These are phyloP conservation scores for Curvularia eragrostidis DNA, from an alignment of 2,329 filamentous ascomycete species.

Conservation along the genomic window DNA sequence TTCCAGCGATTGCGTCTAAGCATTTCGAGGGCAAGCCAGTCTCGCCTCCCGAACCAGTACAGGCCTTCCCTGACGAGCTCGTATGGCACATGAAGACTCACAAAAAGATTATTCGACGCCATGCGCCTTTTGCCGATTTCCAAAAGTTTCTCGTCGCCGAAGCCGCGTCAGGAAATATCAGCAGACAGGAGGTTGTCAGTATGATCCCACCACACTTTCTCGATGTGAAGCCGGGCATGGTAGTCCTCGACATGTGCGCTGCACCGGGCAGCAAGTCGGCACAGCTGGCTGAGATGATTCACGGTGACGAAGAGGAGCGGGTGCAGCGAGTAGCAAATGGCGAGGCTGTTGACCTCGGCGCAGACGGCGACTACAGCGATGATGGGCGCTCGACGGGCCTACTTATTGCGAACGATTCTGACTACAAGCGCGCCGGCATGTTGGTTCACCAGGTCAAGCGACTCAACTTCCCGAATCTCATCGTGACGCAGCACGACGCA, in stretches of 20 bases:
- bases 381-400: slow-evolving; percentile 89
- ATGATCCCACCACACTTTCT: slow-evolving; percentile 98
- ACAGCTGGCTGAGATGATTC: slow-evolving; percentile 93
- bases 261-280: slow-evolving; percentile 97
- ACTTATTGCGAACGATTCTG: slow-evolving; percentile 92
- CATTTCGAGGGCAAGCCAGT: slow-evolving; percentile 82
- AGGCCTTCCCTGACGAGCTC: slow-evolving; percentile 93
- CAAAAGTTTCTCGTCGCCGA: slow-evolving; percentile 98
- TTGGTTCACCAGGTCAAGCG: slow-evolving; percentile 97
- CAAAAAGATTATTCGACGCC: slow-evolving; percentile 93
- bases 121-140: slow-evolving; percentile 91
- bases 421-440: slow-evolving; percentile 97
- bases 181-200: slow-evolving; percentile 94
- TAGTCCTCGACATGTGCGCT: slow-evolving; percentile 92
- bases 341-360: slow-evolving; percentile 65
- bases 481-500: slow-evolving; percentile 97
- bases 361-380: slow-evolving; percentile 65
- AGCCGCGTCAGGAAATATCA: slow-evolving; percentile 96
- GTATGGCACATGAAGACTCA: slow-evolving; percentile 99
- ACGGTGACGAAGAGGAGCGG: slow-evolving; percentile 87
- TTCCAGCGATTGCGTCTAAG: slow-evolving; percentile 87
- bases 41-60: slow-evolving; percentile 78
- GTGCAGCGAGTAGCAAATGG: slow-evolving; percentile 74
- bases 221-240: slow-evolving; percentile 89
- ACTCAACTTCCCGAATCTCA: slow-evolving; percentile 91